Base-by-base conservation (phyloP, 495 filamentous ascomycete species). In the Letharia columbiana region DNA sequence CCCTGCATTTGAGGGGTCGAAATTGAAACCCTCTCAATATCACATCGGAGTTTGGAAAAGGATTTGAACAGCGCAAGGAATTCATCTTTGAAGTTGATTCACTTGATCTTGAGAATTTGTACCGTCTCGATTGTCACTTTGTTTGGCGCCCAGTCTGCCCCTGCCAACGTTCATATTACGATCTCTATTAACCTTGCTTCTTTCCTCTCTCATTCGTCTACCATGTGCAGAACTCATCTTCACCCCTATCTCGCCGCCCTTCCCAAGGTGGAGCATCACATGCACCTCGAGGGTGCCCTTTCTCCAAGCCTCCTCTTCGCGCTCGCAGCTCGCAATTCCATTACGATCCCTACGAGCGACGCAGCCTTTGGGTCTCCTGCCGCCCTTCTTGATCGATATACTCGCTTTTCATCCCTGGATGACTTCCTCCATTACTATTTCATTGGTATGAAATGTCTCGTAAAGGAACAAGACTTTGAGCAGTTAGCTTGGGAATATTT, bases 401-500 rank as follows among this genome's bases (percentile, higher is more conserved):
- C 79, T 52, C 74, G 75, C 63, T 91, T 91, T 76, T 78, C 82
- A 59, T 87, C 83, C 8, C 83, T 91, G 15, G 86, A 91, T 73
- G 88, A 91, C 76, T 92, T 92, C 74, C 81, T 93, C 9, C 74
- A 82, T 70, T 91, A 89, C 75, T 91, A 91, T 78, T 91, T 89
- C 78, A 84, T 86, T 63, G 88, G 87, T 71, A 89, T 90, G 83
- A 83, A 80, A 40, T 86, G 87, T 17, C 81, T 91, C 15, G 70
- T 81, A 37, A 76, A 80, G 12, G 77, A 79, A 20, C 68, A 75
- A 40, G 89, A 91, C 75, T 92, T 91, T 71, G 85, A 90, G 69
- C 80, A 82, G n/a, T 78, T 93, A 1, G 87, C 89, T 31, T 91
- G 85, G 80, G 79, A 81, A 42, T 92, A 91, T 74, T 88, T 91